Base-by-base conservation (phyloP, 306 rosid genomes). In the Malus sylvestris region DNA sequence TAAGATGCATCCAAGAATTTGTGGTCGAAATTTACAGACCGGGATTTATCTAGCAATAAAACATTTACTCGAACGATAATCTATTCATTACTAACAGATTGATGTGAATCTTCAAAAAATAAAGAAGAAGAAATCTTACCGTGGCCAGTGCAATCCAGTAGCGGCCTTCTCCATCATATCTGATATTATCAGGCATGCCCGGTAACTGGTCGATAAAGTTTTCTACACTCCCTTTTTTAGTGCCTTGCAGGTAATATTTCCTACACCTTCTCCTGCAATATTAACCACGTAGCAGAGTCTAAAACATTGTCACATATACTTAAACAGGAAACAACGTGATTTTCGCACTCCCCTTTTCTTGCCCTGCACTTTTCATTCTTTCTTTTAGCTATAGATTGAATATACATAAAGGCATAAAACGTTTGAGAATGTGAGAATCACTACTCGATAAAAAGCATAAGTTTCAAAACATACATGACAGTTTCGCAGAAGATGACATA, bases 101-200 rank as follows among this genome's bases (percentile, higher is more conserved):
- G 33, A 22, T 40, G 23, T 32, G 8, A 14, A 14, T 27, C 35
- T 55, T 13, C 42, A 3, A 9, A 38, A 22, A 51, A 33, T 14
- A 13, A 22, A 22, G 19, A 67, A 14, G 67, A 23, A 5, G 67
- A 23, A 46, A n/a, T 14, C 8, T 49, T 75, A 87, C 98, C 89
- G 79, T 10, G 11, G 78, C 1, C 7, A 89, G 10, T 51, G 76
- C 97, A 32, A 94, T 90, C 93, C 89, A 91, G 69, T 81, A 94
- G 0, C 70, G 87, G 18, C 95, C 94, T 30, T 94, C 70, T 44
- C 93, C 97, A 51, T 87, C 96, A 80, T 92, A 90, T 38, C 81
- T 88, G 81, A 90, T 92, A 45, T 92, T 94, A 69, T 94, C 98
- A 1, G 95, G 93, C 63, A 78, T 5, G 35, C 91, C 95, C 5